A percentile compares a stretch with the other conserved stretches of the same genome.
Evolutionary conservation across 345 rosid genomes (phyloP).

Genomic region (Eucalyptus erythrocorys): DNA sequence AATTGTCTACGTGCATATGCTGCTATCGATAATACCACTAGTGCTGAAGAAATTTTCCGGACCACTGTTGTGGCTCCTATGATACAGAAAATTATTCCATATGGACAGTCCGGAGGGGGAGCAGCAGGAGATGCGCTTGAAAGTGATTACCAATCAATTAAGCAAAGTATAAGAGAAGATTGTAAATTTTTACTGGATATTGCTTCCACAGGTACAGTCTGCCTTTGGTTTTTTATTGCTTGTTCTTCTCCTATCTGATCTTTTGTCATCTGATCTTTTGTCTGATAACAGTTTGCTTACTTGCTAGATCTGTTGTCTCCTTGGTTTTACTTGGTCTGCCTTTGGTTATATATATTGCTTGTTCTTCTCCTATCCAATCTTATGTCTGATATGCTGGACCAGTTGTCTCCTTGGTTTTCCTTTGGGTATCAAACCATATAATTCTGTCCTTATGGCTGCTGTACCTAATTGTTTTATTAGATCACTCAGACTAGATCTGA

Average conservation of each 20-base stretch:
- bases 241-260: background rate
- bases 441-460: background rate
- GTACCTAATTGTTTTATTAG: background rate
- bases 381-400: background rate
- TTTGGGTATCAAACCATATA: background rate
- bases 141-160: slow-evolving; percentile 66
- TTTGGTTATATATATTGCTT: background rate
- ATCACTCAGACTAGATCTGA: background rate
- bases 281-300: background rate
- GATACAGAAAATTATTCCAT: slow-evolving; percentile 51
- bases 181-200: slow-evolving; percentile 83
- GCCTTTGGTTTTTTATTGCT: background rate
- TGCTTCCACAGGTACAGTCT: slow-evolving; percentile 64
- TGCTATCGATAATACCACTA: slow-evolving; percentile 69
- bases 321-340: background rate
- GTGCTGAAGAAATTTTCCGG: slow-evolving; percentile 86
- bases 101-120: slow-evolving; percentile 35
- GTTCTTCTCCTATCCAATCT: background rate
- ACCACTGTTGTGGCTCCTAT: slow-evolving; percentile 64
- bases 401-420: background rate
- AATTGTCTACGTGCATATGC: slow-evolving; percentile 97
- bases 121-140: slow-evolving; percentile 66
- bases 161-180: slow-evolving; percentile 49
- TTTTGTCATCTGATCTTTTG: background rate
- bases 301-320: background rate